Evolutionary conservation across 1,139 yeast genomes (phyloP).

Genomic region (Scheffersomyces cryptocercus): DNA sequence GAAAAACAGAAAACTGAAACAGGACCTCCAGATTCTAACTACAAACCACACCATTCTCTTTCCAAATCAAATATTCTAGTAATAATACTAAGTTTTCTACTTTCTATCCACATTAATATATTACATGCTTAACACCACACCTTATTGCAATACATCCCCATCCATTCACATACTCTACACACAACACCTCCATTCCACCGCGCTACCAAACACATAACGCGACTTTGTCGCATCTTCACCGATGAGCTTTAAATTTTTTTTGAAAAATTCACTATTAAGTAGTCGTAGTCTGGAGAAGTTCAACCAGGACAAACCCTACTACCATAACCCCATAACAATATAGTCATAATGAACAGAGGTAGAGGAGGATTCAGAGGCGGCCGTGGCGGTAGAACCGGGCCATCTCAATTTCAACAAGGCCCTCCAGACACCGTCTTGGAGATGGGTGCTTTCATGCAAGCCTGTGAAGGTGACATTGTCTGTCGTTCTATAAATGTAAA

Average conservation of each 20-base stretch:
- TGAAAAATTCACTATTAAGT: neutral
- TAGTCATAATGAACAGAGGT: constrained; percentile 53
- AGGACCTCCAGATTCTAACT: too few relatives aligned
- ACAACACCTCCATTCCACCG: too few relatives aligned
- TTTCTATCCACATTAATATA: too few relatives aligned
- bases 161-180: neutral
- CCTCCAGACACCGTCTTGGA: constrained; percentile 95
- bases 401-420: constrained; percentile 62
- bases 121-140: neutral
- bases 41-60: too few relatives aligned
- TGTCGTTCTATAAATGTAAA: constrained; percentile 93
- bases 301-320: constrained; percentile 1
- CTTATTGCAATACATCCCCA: neutral
- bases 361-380: constrained; percentile 70
- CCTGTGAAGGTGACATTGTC: constrained; percentile 96
- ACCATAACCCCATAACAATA: constrained; percentile 4
- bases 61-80: too few relatives aligned
- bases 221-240: constrained; percentile 5
- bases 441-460: constrained; percentile 90
- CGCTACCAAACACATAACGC: neutral
- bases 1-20: neutral
- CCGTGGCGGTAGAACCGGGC: constrained; percentile 49
- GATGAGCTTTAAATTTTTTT: constrained; percentile 8
- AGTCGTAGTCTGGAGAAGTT: neutral
- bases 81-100: too few relatives aligned